phyloP scores from a whole-genome alignment of 352 stramenopile genomes.

The Globisporangium spinosum region DNA sequence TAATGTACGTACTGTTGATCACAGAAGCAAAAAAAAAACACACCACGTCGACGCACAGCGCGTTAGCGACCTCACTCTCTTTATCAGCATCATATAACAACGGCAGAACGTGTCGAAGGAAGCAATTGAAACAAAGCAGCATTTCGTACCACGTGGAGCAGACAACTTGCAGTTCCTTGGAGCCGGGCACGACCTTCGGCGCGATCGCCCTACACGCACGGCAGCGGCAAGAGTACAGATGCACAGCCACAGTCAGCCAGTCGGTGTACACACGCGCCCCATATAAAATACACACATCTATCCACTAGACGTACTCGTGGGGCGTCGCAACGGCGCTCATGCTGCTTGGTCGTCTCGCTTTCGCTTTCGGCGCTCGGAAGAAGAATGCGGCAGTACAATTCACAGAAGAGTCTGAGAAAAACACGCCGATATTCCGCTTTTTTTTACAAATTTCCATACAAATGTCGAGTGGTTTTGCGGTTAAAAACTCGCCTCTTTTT shows the following conservation, averaged over 20 bases:
- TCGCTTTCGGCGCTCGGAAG: neutral
- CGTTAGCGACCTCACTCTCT: neutral
- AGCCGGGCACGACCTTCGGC: slow-evolving; percentile 55
- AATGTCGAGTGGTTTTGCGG: no score
- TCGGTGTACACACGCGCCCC: no score
- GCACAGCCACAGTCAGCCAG: no score
- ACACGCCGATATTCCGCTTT: neutral
- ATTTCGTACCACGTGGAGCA: slow-evolving; percentile 48
- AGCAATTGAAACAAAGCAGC: neutral
- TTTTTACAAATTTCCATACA: no score
- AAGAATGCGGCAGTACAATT: neutral
- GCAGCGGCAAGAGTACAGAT: neutral
- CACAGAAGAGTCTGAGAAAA: slow-evolving; percentile 6
- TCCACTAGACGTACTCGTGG: neutral
- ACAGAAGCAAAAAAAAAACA: neutral
- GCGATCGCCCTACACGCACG: slow-evolving; percentile 23
- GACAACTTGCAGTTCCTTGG: slow-evolving; percentile 49
- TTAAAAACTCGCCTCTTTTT: no score
- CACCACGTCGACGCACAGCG: neutral
- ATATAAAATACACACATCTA: no score
- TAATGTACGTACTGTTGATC: slow-evolving; percentile 61
- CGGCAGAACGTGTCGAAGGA: neutral
- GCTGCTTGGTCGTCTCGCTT: neutral
- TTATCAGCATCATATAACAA: neutral
- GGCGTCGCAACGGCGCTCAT: neutral